These are phyloP conservation scores for Wakefieldia striispora DNA, from an alignment of 768 basidiomycete species.

Conservation along the genomic window DNA sequence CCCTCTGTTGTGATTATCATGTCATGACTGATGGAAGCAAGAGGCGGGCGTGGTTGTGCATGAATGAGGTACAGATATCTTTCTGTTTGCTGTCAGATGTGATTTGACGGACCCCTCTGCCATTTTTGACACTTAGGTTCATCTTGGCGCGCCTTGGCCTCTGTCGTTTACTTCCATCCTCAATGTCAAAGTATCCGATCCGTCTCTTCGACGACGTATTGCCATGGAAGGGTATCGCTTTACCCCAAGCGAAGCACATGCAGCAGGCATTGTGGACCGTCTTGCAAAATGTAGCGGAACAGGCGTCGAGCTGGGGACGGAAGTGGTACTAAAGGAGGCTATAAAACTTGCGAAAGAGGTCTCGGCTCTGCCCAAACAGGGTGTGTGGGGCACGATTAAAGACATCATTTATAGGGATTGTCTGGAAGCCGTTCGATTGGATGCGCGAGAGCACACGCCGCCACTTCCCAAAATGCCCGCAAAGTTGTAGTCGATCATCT, in stretches of 20 bases:
- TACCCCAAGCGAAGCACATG: constrained; percentile 65
- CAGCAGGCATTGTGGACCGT: constrained; percentile 67
- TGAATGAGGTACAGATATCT: constrained; percentile 72
- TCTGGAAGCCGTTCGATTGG: constrained; percentile 38
- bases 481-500: constrained; percentile 16
- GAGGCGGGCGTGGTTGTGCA: constrained; percentile 81
- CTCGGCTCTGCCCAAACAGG: constrained; percentile 48
- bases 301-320: constrained; percentile 52
- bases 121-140: constrained; percentile 43
- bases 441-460: constrained; percentile 12
- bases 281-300: constrained; percentile 36
- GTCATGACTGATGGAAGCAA: constrained; percentile 81
- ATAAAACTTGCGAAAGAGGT: constrained; percentile 57
- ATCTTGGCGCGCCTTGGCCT: constrained; percentile 83
- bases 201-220: constrained; percentile 62
- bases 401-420: constrained; percentile 55
- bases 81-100: not conserved
- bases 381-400: constrained; percentile 78
- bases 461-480: constrained; percentile 3
- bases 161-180: constrained; percentile 65
- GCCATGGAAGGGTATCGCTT: constrained; percentile 80
- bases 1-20: constrained; percentile 83
- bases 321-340: constrained; percentile 61
- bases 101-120: not conserved
- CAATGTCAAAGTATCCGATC: constrained; percentile 61